Evolutionary conservation across 441 rosid species (phyloP).

Genomic region (Pelargonium cotyledonis): DNA sequence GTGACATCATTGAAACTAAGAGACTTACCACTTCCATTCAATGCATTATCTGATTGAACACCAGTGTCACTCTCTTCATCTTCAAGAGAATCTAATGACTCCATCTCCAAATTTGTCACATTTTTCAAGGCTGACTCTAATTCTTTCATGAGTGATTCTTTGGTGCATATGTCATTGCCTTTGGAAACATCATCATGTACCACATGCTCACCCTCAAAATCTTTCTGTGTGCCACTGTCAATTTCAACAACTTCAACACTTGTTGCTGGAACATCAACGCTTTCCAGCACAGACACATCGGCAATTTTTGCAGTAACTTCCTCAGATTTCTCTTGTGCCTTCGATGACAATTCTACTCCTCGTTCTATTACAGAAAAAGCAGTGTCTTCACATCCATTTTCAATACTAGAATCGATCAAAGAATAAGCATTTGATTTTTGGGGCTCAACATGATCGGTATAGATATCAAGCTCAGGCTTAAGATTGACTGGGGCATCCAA

Average conservation of each 20-base stretch:
- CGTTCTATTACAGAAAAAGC: conserved; percentile 37
- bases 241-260: conserved; percentile 49
- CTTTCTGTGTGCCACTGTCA: conserved; percentile 18
- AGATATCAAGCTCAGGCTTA: conserved; percentile 34
- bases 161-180: conserved; percentile 37
- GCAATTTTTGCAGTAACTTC: conserved; percentile 24
- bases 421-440: conserved; percentile 24
- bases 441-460: conserved; percentile 32
- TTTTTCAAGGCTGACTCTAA: conserved; percentile 61
- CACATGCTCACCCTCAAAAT: conserved; percentile 25
- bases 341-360: conserved; percentile 41
- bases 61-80: conserved; percentile 34
- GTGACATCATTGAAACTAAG: conserved; percentile 45
- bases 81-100: conserved; percentile 46
- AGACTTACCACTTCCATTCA: conserved; percentile 32
- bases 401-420: conserved; percentile 27
- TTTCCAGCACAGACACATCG: conserved; percentile 37
- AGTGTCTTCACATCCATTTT: conserved; percentile 33
- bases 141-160: conserved; percentile 64
- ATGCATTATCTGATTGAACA: conserved; percentile 25
- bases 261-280: background rate
- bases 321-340: conserved; percentile 30
- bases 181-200: conserved; percentile 23
- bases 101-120: conserved; percentile 52
- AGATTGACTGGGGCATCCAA: conserved; percentile 32